A percentile compares a stretch with the other conserved stretches of the same genome.
Conservation (phyloP, 352 stramenopile genomes). For the Globisporangium okanoganense region DNA sequence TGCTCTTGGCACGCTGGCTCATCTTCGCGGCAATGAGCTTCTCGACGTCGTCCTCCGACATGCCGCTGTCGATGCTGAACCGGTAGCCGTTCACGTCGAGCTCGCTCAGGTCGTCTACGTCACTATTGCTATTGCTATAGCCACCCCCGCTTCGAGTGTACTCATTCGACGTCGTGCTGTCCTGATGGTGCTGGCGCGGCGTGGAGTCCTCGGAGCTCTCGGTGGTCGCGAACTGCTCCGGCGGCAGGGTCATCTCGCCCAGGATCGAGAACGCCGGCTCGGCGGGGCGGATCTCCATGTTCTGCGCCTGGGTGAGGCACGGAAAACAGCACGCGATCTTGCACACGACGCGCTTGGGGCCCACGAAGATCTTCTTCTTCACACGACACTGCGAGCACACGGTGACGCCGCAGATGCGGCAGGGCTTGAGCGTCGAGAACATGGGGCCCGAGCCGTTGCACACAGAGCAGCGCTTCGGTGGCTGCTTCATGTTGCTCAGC, state of each 20-base stretch:
- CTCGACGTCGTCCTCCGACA: slow-evolving; percentile 16
- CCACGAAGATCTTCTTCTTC: slow-evolving; percentile 46
- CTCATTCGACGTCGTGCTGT: background rate
- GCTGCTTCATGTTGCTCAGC: background rate
- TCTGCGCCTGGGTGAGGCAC: slow-evolving; percentile 14
- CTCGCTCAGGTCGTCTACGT: slow-evolving; percentile 2
- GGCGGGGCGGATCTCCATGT: slow-evolving; percentile 19
- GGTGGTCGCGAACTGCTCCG: background rate
- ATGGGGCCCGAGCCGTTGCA: slow-evolving; percentile 7
- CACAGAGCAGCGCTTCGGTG: background rate
- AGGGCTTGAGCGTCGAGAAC: slow-evolving; percentile 22
- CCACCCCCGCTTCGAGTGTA: background rate
- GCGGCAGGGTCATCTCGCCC: slow-evolving; percentile 4
- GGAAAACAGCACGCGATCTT: background rate
- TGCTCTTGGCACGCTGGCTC: background rate
- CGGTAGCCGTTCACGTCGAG: slow-evolving; percentile 11
- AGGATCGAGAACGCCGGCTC: slow-evolving; percentile 25
- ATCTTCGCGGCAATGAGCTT: slow-evolving; percentile 9
- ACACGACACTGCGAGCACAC: slow-evolving; percentile 43
- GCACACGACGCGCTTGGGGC: slow-evolving; percentile 3
- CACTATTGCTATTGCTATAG: background rate
- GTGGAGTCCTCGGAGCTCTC: background rate
- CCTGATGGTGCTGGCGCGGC: background rate
- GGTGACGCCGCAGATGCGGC: slow-evolving; percentile 33
- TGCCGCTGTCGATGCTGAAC: slow-evolving; percentile 12